Conservation (phyloP, 2,329 filamentous ascomycete genomes). For the Clarireedia hainanense region DNA sequence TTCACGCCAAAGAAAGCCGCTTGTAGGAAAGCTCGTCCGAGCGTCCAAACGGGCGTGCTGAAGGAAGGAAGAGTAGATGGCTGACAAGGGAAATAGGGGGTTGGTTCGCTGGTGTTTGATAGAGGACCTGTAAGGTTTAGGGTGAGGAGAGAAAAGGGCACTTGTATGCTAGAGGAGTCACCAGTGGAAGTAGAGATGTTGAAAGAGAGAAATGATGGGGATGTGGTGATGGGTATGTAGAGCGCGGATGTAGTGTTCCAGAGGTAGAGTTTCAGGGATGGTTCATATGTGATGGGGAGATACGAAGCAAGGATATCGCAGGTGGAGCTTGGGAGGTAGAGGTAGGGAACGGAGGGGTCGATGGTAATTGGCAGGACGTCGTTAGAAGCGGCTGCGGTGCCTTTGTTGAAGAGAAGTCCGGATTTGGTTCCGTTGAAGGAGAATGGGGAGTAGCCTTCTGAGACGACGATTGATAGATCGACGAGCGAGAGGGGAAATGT, state of each 20-base stretch:
- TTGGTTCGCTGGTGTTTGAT: neutral
- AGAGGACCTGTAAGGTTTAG: neutral
- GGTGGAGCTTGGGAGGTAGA: conserved; percentile 29
- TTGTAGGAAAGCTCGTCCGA: neutral
- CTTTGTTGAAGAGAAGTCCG: conserved; percentile 10
- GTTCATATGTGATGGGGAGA: conserved; percentile 28
- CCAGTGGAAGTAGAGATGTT: conserved; percentile 23
- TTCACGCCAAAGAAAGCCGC: neutral
- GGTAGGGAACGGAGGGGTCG: conserved; percentile 23
- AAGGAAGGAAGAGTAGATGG: conserved; percentile 12
- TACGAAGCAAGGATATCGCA: conserved; percentile 30
- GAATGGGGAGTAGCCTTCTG: conserved; percentile 15
- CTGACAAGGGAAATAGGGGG: conserved; percentile 17
- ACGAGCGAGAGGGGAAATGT: neutral
- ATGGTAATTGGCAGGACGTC: conserved; percentile 14
- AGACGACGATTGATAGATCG: conserved; percentile 19
- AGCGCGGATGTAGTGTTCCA: conserved; percentile 26
- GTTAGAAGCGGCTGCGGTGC: neutral
- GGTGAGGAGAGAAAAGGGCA: neutral
- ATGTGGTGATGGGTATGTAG: conserved; percentile 28
- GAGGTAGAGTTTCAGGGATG: conserved; percentile 27
- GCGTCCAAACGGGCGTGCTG: neutral
- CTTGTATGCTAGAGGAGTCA: neutral
- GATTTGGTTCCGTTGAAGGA: conserved; percentile 8
- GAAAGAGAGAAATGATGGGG: conserved; percentile 31